phyloP scores from a whole-genome alignment of 2,329 filamentous ascomycete genomes.

The Aspergillus sergii region DNA sequence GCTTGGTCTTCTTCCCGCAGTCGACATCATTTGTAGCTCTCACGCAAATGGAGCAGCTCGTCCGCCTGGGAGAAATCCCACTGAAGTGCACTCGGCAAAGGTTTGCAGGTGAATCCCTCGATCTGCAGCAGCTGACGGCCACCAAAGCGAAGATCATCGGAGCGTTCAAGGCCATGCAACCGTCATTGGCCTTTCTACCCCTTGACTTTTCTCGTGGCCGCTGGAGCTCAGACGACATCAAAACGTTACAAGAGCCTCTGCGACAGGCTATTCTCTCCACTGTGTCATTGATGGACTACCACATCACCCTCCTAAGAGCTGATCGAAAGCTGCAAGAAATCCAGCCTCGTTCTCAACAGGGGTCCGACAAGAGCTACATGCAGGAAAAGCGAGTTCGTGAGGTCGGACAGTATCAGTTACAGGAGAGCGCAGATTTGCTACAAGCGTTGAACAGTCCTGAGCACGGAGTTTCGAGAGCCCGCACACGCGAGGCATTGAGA shows the following conservation, averaged over 20 bases:
- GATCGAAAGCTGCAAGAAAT: neutral
- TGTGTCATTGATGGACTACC: conserved; percentile 46
- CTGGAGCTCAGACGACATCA: conserved; percentile 50
- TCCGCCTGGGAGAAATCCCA: conserved; percentile 29
- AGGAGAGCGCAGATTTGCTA: conserved; percentile 38
- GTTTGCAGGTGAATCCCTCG: conserved; percentile 19
- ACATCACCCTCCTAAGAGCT: conserved; percentile 33
- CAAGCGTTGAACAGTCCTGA: conserved; percentile 45
- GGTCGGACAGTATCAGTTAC: conserved; percentile 34
- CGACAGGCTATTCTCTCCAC: conserved; percentile 38
- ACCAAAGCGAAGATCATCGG: conserved; percentile 38
- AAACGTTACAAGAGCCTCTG: conserved; percentile 37
- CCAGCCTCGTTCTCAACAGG: neutral
- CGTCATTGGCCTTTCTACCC: conserved; percentile 47
- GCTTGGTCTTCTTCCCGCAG: conserved; percentile 51
- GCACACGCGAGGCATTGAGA: conserved; percentile 37
- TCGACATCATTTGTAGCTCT: conserved; percentile 52
- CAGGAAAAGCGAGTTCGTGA: conserved; percentile 22
- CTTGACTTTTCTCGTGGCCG: conserved; percentile 50
- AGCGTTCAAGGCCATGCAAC: conserved; percentile 42
- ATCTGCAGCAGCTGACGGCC: conserved; percentile 25
- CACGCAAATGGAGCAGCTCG: conserved; percentile 30
- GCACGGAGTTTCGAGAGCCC: conserved; percentile 31
- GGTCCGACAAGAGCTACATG: conserved; percentile 5
- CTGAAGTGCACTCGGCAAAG: conserved; percentile 31